phyloP scores from a whole-genome alignment of 352 stramenopile genomes.

The Globisporangium barbulae region DNA sequence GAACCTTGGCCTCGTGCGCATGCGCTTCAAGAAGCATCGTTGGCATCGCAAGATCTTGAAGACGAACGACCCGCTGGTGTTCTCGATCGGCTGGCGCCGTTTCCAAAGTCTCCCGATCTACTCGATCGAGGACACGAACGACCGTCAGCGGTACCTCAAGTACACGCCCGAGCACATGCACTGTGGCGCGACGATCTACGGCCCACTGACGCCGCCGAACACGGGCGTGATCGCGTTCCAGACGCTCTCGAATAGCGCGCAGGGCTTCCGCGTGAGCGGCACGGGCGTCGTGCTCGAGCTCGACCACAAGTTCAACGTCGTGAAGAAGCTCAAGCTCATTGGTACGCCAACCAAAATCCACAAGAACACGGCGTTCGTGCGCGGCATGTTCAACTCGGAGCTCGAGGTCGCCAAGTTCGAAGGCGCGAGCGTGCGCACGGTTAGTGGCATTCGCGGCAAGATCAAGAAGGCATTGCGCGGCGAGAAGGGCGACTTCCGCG shows the following conservation, averaged over 20 bases:
- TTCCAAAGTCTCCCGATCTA: conserved; percentile 99
- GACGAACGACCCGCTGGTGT: conserved; percentile 97
- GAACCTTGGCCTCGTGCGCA: conserved; percentile 92
- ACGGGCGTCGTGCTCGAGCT: conserved; percentile 98
- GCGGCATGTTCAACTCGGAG: conserved; percentile 95
- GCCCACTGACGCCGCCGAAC: conserved; percentile 94
- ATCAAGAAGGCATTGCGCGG: conserved; percentile 97
- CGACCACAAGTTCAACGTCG: conserved; percentile 96
- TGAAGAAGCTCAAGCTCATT: conserved; percentile 99
- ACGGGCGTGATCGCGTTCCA: conserved; percentile 98
- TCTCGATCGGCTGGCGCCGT: conserved; percentile 98
- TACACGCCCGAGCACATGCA: conserved; percentile 99
- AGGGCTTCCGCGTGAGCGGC: conserved; percentile 96
- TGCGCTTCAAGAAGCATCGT: conserved; percentile 99
- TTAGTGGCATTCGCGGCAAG: conserved; percentile 97
- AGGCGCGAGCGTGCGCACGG: conserved; percentile 96
- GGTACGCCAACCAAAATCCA: conserved; percentile 97
- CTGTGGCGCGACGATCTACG: conserved; percentile 97
- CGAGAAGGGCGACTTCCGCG: conserved; percentile 95
- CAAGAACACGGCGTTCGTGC: conserved; percentile 99
- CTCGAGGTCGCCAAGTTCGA: conserved; percentile 97
- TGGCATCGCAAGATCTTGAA: conserved; percentile 99
- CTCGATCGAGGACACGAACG: conserved; percentile 98
- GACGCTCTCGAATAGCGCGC: conserved; percentile 87
- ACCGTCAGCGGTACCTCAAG: conserved; percentile 96